Conservation (phyloP, 148 eudicot genomes). For the Dysphania ambrosioides region DNA sequence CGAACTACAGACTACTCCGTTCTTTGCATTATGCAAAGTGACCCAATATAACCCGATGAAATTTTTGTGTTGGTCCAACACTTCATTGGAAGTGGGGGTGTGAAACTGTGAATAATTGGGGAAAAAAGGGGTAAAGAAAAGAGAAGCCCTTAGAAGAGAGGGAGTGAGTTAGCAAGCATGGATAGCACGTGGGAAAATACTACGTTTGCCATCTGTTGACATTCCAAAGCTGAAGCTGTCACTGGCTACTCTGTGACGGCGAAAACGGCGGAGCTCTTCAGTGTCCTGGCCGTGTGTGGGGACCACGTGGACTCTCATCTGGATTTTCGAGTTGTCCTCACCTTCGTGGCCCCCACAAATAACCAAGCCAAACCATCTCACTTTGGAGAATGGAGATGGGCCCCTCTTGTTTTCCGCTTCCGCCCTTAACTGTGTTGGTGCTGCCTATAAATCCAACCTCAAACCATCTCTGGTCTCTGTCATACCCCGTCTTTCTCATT, state of each 20-base stretch:
- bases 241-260: constrained; percentile 22
- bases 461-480: constrained; percentile 18
- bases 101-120: not conserved
- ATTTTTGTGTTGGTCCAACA: too few relatives aligned
- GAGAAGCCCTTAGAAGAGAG: not conserved
- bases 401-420: not conserved
- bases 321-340: not conserved
- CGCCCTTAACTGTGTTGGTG: constrained; percentile 18
- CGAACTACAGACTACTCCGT: too few relatives aligned
- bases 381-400: not conserved
- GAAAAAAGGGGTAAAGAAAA: not conserved
- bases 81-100: not conserved
- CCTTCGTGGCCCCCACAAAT: constrained; percentile 10
- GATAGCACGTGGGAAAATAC: constrained; percentile 29
- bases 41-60: too few relatives aligned
- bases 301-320: constrained; percentile 27
- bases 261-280: constrained; percentile 26
- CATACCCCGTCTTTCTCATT: constrained; percentile 17
- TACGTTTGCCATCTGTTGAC: constrained; percentile 13
- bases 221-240: constrained; percentile 19
- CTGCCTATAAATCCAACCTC: constrained; percentile 45
- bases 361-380: not conserved
- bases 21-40: too few relatives aligned
- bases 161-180: constrained; percentile 19
- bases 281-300: not conserved